Evolutionary conservation across 2,329 filamentous ascomycete genomes (phyloP).

Genomic region (Chaetomium sp.): DNA sequence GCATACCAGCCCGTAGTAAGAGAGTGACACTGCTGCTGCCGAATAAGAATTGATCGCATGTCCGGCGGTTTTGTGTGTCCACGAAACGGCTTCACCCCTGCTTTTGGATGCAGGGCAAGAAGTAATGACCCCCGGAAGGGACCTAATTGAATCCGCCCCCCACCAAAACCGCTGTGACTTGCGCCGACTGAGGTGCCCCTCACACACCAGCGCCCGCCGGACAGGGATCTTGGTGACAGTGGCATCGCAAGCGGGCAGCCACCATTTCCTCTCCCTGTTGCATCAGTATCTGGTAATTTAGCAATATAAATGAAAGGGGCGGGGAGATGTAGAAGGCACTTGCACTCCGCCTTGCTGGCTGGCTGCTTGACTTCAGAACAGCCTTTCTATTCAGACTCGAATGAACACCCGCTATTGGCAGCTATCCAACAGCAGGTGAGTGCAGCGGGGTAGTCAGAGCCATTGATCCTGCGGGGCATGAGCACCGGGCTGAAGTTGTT

Average conservation of each 20-base stretch:
- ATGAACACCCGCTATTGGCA: neutral
- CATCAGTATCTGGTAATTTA: constrained; percentile 2
- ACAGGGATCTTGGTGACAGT: constrained; percentile 10
- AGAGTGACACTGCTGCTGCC: constrained; percentile 17
- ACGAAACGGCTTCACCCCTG: neutral
- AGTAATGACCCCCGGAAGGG: constrained; percentile 13
- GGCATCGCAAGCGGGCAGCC: neutral
- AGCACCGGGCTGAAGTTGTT: neutral
- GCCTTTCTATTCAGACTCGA: neutral
- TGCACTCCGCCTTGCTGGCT: neutral
- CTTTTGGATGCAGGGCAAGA: constrained; percentile 13
- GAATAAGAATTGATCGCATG: constrained; percentile 25
- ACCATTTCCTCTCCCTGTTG: neutral
- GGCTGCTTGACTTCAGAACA: neutral
- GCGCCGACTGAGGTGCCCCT: constrained; percentile 11
- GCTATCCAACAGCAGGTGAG: neutral
- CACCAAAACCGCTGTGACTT: neutral
- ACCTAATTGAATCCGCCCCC: constrained; percentile 8
- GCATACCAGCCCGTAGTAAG: constrained; percentile 14
- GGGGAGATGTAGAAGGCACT: neutral
- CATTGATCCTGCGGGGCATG: neutral
- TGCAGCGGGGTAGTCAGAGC: neutral
- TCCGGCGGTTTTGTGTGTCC: constrained; percentile 11
- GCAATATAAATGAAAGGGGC: neutral
- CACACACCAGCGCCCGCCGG: neutral